Evolutionary conservation across 345 rosid species (phyloP).

Genomic region (Pseudoturritis turrita): DNA sequence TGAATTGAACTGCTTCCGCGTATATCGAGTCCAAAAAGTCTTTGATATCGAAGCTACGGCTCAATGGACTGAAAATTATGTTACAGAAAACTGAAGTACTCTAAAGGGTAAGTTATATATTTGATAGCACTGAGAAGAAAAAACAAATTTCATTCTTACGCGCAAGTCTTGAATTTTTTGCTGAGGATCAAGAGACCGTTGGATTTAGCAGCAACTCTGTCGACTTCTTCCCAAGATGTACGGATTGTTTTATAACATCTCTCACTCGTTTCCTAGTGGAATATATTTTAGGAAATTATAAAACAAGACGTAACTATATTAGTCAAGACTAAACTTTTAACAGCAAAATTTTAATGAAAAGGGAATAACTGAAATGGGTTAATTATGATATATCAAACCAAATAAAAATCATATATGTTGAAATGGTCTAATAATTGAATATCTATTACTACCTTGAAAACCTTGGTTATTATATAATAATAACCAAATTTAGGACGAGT

Average conservation of each 20-base stretch:
- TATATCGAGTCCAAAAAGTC: slow-evolving; percentile 17
- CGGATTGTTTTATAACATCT: slow-evolving; percentile 49
- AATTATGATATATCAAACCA: background rate
- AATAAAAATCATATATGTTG: background rate
- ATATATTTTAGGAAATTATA: background rate
- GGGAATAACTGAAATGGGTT: background rate
- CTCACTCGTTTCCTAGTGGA: slow-evolving; percentile 47
- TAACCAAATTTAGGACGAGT: slow-evolving; percentile 46
- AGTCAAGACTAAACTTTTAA: background rate
- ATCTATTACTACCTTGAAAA: slow-evolving; percentile 35
- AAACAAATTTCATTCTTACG: background rate
- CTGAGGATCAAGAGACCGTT: slow-evolving; percentile 49
- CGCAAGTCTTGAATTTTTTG: slow-evolving; percentile 61
- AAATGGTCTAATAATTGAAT: background rate
- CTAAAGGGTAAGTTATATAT: background rate
- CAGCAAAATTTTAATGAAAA: background rate
- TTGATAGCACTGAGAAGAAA: background rate
- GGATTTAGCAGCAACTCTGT: slow-evolving; percentile 42
- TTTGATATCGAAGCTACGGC: slow-evolving; percentile 21
- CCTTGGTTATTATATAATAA: slow-evolving; percentile 44
- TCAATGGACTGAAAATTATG: slow-evolving; percentile 24
- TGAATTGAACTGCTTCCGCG: slow-evolving; percentile 40
- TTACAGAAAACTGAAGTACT: background rate
- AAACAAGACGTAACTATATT: background rate
- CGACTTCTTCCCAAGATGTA: slow-evolving; percentile 54